phyloP scores from a whole-genome alignment of 2,329 filamentous ascomycete species.

The Diaporthe ilicicola region DNA sequence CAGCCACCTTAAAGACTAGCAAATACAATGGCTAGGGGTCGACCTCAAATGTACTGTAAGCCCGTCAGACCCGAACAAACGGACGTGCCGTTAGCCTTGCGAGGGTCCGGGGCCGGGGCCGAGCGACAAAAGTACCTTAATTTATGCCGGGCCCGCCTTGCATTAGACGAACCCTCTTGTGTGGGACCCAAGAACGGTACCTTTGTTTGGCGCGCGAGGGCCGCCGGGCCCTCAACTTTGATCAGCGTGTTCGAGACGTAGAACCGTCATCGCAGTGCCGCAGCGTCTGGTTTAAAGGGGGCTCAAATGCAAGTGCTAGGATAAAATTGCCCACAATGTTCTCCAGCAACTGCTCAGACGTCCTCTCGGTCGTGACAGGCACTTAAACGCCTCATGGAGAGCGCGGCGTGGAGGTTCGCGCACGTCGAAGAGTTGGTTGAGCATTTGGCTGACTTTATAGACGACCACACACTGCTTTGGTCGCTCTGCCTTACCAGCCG shows the following conservation, averaged over 20 bases:
- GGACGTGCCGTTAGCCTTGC: neutral
- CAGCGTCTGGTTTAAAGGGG: neutral
- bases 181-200: conserved; percentile 1
- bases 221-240: neutral
- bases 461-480: conserved; percentile 12
- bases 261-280: neutral
- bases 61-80: neutral
- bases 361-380: neutral
- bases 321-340: neutral
- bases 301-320: neutral
- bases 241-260: neutral
- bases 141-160: neutral
- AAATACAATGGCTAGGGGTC: too few relatives aligned
- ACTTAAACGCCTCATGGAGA: neutral
- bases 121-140: conserved; percentile 15
- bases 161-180: conserved; percentile 8
- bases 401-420: neutral
- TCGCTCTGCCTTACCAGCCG: conserved; percentile 2
- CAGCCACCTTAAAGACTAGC: neutral
- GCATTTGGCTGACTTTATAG: neutral
- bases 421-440: neutral
- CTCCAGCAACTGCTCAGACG: neutral
- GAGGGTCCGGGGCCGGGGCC: neutral
- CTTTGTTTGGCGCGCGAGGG: neutral
- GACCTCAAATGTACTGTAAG: too few relatives aligned